Evolutionary conservation across 495 filamentous ascomycete species (phyloP).

Genomic region (Penicillium canescens): DNA sequence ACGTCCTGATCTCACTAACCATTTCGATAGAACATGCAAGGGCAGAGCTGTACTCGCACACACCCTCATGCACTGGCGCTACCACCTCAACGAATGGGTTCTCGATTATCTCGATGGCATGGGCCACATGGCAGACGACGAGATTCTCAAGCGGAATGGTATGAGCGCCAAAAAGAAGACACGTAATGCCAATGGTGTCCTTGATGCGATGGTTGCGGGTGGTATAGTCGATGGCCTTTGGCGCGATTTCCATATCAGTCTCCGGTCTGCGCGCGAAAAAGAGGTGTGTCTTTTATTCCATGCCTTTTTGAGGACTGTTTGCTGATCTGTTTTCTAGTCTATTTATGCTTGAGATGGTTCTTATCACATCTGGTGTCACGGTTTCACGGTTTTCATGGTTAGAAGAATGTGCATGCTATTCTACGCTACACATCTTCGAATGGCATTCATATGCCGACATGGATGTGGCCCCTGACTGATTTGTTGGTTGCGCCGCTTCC

Average conservation of each 20-base stretch:
- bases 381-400: too few relatives aligned
- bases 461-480: too few relatives aligned
- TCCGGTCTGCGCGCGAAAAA: constrained; percentile 53
- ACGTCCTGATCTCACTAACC: background rate
- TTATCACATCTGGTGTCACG: too few relatives aligned
- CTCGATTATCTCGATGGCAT: constrained; percentile 56
- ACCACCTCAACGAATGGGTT: constrained; percentile 70
- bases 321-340: background rate
- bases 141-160: constrained; percentile 55
- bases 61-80: constrained; percentile 72
- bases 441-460: too few relatives aligned
- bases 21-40: constrained; percentile 56
- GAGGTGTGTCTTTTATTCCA: constrained; percentile 30
- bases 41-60: constrained; percentile 70
- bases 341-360: background rate
- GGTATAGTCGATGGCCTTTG: constrained; percentile 59
- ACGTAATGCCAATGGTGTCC: constrained; percentile 55
- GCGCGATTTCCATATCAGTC: constrained; percentile 57
- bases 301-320: background rate
- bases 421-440: too few relatives aligned
- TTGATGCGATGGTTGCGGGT: constrained; percentile 55
- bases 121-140: constrained; percentile 52
- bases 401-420: too few relatives aligned
- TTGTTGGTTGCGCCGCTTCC: too few relatives aligned
- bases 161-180: constrained; percentile 52